Evolutionary conservation across 169 alveolate species (phyloP), one percentile per base, ranked within the genome.

Genomic region (Babesia caballi): DNA sequence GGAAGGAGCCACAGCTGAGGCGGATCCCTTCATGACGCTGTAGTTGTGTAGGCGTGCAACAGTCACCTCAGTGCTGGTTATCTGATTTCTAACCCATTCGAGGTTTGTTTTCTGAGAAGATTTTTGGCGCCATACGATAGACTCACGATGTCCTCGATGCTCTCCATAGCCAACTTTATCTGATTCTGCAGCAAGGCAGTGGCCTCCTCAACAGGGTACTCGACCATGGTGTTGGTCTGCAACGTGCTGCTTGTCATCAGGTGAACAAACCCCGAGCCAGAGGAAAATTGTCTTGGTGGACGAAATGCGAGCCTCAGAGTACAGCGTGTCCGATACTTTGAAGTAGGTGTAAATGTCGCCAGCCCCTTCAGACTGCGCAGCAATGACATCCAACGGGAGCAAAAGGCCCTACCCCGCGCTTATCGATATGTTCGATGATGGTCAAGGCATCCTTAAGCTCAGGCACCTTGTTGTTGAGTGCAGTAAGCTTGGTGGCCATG

Each of bases 1-100:
- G 23, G 51, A 50, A n/a, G n/a, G n/a, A n/a, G n/a, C n/a, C n/a
- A n/a, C n/a, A 8, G 44, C 50, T 12, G 50, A n/a, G 38, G 53
- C 17, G 9, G 4, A 56, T 65, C 72, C 76, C 83, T 85, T 82
- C 90, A 81, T 84, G 50, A 91, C 96, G 27, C 92, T 84, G 66
- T 65, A 92, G 53, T 93, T 93, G 85, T 93, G 96, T 49, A 93
- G 82, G 41, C 96, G 88, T 47, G 96, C 94, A n/a, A 91, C 91
- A 72, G 91, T 93, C 65, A 93, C 94, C 66, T 93, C 96, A 17
- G 95, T 85, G 44, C 85, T 85, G 23, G 95, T 90, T 56, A 90
- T 88, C 65, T 93, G 96, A 51, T 80, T 83, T 53, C 92, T 83
- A 28, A 93, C 70, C 91, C 94, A 93, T n/a, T 84, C 91, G 46